Conservation (phyloP, 192 early-diverging fungal species). For the Radiomyces spectabilis region DNA sequence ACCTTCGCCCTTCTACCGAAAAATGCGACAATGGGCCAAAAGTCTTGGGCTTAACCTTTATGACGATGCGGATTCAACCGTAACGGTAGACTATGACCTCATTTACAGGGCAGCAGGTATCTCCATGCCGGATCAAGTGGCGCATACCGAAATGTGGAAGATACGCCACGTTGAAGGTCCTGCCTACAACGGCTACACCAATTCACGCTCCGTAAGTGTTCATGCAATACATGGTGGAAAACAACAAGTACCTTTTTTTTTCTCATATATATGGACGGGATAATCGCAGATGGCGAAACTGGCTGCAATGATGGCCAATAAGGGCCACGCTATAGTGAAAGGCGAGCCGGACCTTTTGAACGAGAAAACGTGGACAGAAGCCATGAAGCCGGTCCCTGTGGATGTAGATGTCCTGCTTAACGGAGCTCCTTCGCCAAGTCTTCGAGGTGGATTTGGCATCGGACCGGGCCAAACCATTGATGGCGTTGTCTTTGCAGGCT, state of each 20-base stretch:
- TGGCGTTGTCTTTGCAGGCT: background rate
- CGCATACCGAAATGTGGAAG: background rate
- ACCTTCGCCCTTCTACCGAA: slow-evolving; percentile 10
- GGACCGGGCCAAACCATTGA: no score
- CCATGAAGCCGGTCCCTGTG: background rate
- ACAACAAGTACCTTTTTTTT: background rate
- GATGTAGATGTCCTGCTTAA: background rate
- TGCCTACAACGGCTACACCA: slow-evolving; percentile 48
- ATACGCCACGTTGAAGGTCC: slow-evolving; percentile 26
- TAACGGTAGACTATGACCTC: no score
- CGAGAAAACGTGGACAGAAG: background rate
- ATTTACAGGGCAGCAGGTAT: background rate
- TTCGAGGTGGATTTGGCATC: no score
- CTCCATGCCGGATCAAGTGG: background rate
- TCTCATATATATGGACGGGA: background rate
- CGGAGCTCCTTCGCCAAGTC: no score
- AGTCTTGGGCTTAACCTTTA: background rate
- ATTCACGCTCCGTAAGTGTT: slow-evolving; percentile 36
- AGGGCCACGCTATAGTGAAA: slow-evolving; percentile 28
- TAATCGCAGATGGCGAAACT: slow-evolving; percentile 41
- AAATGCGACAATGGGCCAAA: background rate
- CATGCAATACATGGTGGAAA: background rate
- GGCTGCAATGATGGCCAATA: slow-evolving; percentile 55
- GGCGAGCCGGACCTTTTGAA: slow-evolving; percentile 21
- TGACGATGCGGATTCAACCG: no score